A percentile compares a stretch with the other conserved stretches of the same genome.
Evolutionary conservation across 768 basidiomycete genomes (phyloP).

Genomic region (Austroboletus eburneus): DNA sequence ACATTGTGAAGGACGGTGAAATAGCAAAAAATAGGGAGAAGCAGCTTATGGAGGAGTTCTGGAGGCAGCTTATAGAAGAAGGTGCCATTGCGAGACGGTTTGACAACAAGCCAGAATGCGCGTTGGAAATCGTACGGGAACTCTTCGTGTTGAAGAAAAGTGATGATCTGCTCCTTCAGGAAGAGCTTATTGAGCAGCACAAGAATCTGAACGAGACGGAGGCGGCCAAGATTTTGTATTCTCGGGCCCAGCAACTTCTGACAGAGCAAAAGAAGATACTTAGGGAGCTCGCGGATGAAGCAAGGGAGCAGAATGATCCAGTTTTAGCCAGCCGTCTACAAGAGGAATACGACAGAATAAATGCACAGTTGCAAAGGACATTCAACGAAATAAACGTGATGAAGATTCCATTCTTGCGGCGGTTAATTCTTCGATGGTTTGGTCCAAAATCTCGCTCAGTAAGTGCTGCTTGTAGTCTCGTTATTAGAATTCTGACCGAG

Average conservation of each 20-base stretch:
- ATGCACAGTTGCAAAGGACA: constrained; percentile 9
- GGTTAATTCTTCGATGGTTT: constrained; percentile 7
- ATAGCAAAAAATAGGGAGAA: constrained; percentile 15
- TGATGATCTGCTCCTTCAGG: constrained; percentile 14
- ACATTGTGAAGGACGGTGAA: constrained; percentile 13
- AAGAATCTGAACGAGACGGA: constrained; percentile 21
- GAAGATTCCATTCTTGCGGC: constrained; percentile 14
- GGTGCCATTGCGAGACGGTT: constrained; percentile 5
- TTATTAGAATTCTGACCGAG: background rate
- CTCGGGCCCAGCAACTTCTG: constrained; percentile 16
- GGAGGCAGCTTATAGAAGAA: background rate
- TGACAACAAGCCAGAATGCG: background rate
- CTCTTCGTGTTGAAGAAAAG: background rate
- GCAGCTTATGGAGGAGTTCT: constrained; percentile 28
- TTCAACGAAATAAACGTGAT: constrained; percentile 19
- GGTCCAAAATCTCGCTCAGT: constrained; percentile 9
- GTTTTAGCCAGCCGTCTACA: constrained; percentile 7
- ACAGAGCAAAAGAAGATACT: constrained; percentile 12
- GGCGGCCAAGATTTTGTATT: constrained; percentile 17
- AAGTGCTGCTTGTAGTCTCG: background rate
- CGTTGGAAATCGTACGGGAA: background rate
- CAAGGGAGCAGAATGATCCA: constrained; percentile 10
- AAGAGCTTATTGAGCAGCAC: constrained; percentile 12
- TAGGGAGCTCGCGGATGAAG: constrained; percentile 16
- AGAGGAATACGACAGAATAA: constrained; percentile 9